Percentiles rank a stretch among this genome's conserved stretches.
phyloP scores from a whole-genome alignment of 2,329 filamentous ascomycete genomes.

The Allantophomopsis cytisporea region DNA sequence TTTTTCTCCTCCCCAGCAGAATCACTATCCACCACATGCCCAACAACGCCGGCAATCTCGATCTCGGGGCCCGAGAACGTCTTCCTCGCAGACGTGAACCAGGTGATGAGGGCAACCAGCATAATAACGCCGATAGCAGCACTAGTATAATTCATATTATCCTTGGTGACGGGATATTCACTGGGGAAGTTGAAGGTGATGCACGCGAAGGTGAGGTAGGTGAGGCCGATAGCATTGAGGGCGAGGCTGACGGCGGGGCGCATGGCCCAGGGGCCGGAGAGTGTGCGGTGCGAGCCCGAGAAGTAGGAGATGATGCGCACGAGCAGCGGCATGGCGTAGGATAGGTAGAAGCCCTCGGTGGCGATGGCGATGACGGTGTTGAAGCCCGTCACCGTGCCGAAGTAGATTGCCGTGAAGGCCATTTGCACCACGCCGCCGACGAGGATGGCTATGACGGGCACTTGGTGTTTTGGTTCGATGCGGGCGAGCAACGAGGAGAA shows the following conservation, averaged over 20 bases:
- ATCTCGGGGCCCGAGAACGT: slow-evolving; percentile 32
- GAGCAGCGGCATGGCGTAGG: slow-evolving; percentile 39
- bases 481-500: slow-evolving; percentile 31
- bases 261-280: slow-evolving; percentile 26
- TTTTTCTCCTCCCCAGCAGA: too few relatives aligned
- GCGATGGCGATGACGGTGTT: slow-evolving; percentile 41
- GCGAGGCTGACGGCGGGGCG: slow-evolving; percentile 18
- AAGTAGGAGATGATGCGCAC: slow-evolving; percentile 32
- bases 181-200: slow-evolving; percentile 43
- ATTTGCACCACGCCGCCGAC: slow-evolving; percentile 32
- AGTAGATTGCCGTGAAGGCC: slow-evolving; percentile 38
- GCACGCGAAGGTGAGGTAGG: slow-evolving; percentile 36
- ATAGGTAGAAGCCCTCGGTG: slow-evolving; percentile 43
- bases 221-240: slow-evolving; percentile 33
- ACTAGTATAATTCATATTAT: slow-evolving; percentile 45
- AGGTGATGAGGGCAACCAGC: slow-evolving; percentile 32
- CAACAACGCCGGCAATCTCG: slow-evolving; percentile 5
- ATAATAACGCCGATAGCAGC: slow-evolving; percentile 40
- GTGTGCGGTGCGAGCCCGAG: slow-evolving; percentile 21
- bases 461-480: slow-evolving; percentile 28
- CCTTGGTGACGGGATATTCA: slow-evolving; percentile 30
- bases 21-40: not conserved
- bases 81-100: slow-evolving; percentile 34
- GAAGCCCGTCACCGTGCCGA: slow-evolving; percentile 38
- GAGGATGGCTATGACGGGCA: slow-evolving; percentile 34